These are phyloP conservation scores for Lathyrus oleraceus DNA, from an alignment of 306 rosid genomes.

Conservation along the genomic window DNA sequence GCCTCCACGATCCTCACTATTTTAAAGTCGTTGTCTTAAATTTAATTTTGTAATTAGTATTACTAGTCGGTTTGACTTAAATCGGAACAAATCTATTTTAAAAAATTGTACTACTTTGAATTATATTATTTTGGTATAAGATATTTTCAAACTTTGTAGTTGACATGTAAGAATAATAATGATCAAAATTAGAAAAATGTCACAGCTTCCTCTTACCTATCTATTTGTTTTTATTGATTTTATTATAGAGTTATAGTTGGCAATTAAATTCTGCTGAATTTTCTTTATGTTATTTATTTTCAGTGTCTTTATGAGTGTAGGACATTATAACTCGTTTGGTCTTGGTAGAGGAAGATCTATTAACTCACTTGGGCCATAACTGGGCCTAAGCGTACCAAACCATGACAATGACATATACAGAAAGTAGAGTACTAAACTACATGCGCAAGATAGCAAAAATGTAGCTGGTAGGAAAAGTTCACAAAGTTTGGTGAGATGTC, in stretches of 20 bases:
- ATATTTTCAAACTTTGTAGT: neutral
- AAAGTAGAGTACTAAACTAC: neutral
- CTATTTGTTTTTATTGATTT: neutral
- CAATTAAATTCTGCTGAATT: neutral
- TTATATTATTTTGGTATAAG: neutral
- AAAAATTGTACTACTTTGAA: too few species aligned
- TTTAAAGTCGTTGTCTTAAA: too few species aligned
- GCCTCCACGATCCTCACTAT: too few species aligned
- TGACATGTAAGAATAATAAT: neutral
- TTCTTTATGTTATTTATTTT: neutral
- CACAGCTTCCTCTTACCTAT: neutral
- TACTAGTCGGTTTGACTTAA: too few species aligned
- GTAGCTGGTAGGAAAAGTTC: slow-evolving; percentile 51
- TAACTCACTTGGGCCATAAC: slow-evolving; percentile 37
- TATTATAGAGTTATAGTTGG: slow-evolving; percentile 1
- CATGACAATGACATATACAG: slow-evolving; percentile 30
- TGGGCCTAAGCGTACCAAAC: slow-evolving; percentile 45
- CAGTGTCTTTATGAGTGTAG: slow-evolving; percentile 4
- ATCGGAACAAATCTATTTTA: too few species aligned
- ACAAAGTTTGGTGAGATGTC: slow-evolving; percentile 60
- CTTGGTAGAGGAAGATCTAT: slow-evolving; percentile 7
- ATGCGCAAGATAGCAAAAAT: slow-evolving; percentile 47
- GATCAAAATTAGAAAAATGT: neutral
- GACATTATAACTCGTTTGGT: slow-evolving; percentile 25
- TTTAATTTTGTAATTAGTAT: too few species aligned